Conservation (phyloP, 169 alveolate genomes). For the Plasmodium berghei region DNA sequence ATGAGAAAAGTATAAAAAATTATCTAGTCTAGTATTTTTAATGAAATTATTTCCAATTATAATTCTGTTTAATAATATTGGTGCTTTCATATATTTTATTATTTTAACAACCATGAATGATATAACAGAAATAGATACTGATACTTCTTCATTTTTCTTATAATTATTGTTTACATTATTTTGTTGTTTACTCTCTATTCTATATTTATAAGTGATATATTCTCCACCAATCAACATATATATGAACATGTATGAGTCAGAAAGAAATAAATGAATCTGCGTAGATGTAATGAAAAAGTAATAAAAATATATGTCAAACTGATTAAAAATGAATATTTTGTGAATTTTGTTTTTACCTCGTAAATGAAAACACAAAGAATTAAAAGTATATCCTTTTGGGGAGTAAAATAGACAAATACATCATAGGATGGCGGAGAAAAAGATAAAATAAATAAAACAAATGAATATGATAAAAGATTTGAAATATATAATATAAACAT, state of each 20-base stretch:
- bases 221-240: conserved; percentile 60
- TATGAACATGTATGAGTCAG: conserved; percentile 46
- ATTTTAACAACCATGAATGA: conserved; percentile 37
- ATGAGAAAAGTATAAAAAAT: conserved; percentile 45
- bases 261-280: conserved; percentile 40
- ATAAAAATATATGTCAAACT: not conserved
- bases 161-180: not conserved
- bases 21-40: conserved; percentile 60
- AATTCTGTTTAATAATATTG: conserved; percentile 25
- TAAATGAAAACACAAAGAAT: conserved; percentile 26
- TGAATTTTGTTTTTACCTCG: not conserved
- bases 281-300: no score
- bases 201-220: conserved; percentile 33
- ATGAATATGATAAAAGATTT: conserved; percentile 20
- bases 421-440: conserved; percentile 31
- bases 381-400: conserved; percentile 23
- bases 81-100: conserved; percentile 58
- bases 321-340: not conserved
- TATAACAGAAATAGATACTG: conserved; percentile 40
- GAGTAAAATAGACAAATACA: conserved; percentile 17
- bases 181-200: not conserved
- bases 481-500: conserved; percentile 25
- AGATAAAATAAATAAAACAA: conserved; percentile 18
- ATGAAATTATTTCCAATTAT: conserved; percentile 52
- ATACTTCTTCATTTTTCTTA: not conserved